These are phyloP conservation scores for Purpureocillium lavendulum DNA, from an alignment of 2,329 filamentous ascomycete genomes.

Conservation along the genomic window DNA sequence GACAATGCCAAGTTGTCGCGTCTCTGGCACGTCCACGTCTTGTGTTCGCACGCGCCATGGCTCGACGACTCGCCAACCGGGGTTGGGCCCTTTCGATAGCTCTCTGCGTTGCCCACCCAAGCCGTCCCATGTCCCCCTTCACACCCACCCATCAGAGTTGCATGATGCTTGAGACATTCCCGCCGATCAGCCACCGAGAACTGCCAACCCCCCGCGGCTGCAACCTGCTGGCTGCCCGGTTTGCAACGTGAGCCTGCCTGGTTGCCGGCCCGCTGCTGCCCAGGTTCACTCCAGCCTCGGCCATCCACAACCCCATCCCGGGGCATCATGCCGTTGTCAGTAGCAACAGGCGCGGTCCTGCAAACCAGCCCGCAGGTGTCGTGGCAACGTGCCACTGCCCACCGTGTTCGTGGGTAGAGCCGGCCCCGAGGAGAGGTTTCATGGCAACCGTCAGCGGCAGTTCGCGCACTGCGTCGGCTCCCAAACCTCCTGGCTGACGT, in stretches of 20 bases:
- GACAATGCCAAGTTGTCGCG: too few species aligned
- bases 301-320: not conserved
- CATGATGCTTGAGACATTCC: constrained; percentile 6
- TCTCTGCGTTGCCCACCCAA: too few species aligned
- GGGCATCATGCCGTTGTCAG: not conserved
- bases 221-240: constrained; percentile 1
- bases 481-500: too few species aligned
- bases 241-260: too few species aligned
- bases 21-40: too few species aligned
- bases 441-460: too few species aligned
- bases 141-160: constrained; percentile 1
- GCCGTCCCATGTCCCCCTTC: too few species aligned
- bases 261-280: not conserved
- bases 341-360: not conserved
- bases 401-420: too few species aligned
- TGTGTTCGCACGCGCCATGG: not conserved
- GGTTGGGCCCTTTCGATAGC: not conserved
- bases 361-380: not conserved
- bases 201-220: not conserved
- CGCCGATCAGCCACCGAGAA: constrained; percentile 2
- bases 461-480: too few species aligned
- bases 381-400: not conserved
- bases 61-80: not conserved
- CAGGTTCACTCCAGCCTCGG: not conserved
- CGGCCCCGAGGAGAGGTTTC: too few species aligned